A percentile compares a stretch with the other conserved stretches of the same genome.
phyloP scores from a whole-genome alignment of 257 asterid genomes.

The Agastache rugosa region DNA sequence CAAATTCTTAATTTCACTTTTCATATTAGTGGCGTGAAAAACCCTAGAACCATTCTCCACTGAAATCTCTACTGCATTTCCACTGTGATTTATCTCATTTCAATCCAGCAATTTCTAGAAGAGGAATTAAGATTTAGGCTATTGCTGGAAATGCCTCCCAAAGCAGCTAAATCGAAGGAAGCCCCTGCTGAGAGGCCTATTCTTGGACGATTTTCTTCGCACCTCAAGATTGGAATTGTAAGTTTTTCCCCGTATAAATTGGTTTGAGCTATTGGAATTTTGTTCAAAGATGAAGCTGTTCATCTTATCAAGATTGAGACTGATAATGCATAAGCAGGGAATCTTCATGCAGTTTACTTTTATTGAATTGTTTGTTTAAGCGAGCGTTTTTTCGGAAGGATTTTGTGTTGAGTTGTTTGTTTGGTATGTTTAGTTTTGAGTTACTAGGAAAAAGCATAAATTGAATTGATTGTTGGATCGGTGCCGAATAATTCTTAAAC shows the following conservation, averaged over 20 bases:
- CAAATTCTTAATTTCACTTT: not conserved
- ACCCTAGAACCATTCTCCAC: conserved; percentile 42
- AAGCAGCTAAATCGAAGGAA: conserved; percentile 89
- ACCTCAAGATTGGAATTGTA: conserved; percentile 95
- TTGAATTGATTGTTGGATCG: not conserved
- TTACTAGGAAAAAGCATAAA: not conserved
- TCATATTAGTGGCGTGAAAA: not conserved
- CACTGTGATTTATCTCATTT: conserved; percentile 16
- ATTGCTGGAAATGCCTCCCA: conserved; percentile 77
- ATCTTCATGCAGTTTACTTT: not conserved
- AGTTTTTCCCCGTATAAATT: conserved; percentile 26
- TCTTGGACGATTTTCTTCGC: conserved; percentile 96
- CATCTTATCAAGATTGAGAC: not conserved
- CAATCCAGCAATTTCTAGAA: conserved; percentile 20
- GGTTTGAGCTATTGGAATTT: conserved; percentile 1
- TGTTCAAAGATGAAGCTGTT: not conserved
- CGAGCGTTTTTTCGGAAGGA: not conserved
- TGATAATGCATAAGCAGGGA: conserved; percentile 9
- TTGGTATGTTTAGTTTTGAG: not conserved
- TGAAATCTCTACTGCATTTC: conserved; percentile 20
- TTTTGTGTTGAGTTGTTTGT: not conserved
- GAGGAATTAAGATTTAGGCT: not conserved
- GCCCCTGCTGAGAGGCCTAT: conserved; percentile 84
- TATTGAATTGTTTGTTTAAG: not conserved
- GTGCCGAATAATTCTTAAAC: not conserved